A percentile compares a stretch with the other conserved stretches of the same genome.
phyloP scores from a whole-genome alignment of 768 basidiomycete genomes.

The Pisolithus albus region DNA sequence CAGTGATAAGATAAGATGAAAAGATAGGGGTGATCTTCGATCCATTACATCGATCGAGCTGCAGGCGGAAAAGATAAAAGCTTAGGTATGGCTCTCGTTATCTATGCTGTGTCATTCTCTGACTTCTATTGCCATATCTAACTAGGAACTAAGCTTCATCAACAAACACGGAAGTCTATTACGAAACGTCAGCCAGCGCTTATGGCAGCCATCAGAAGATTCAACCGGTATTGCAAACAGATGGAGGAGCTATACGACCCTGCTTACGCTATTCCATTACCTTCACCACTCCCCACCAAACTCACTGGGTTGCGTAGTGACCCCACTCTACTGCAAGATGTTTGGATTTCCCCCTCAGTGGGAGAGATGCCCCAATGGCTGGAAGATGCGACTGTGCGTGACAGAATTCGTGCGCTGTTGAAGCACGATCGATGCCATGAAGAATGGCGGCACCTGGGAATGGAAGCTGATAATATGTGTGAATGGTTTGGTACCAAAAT shows the following conservation, averaged over 20 bases:
- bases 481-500: slow-evolving; percentile 30
- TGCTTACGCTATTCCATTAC: slow-evolving; percentile 27
- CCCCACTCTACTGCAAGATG: slow-evolving; percentile 29
- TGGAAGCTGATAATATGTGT: slow-evolving; percentile 30
- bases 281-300: slow-evolving; percentile 25
- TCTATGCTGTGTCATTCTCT: no score
- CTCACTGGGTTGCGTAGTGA: slow-evolving; percentile 13
- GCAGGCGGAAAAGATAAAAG: slow-evolving; percentile 21
- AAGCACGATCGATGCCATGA: slow-evolving; percentile 25
- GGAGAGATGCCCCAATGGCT: slow-evolving; percentile 26
- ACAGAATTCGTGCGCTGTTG: slow-evolving; percentile 26
- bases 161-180: slow-evolving; percentile 23
- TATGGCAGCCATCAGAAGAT: neutral
- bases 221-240: no score
- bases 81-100: neutral
- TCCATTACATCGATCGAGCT: no score
- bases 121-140: no score
- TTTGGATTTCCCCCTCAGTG: slow-evolving; percentile 25
- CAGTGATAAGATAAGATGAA: no score
- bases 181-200: slow-evolving; percentile 20
- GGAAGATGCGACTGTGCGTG: slow-evolving; percentile 22
- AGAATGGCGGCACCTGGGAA: slow-evolving; percentile 19
- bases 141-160: slow-evolving; percentile 27
- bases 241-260: neutral
- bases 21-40: no score